Evolutionary conservation across 2,329 filamentous ascomycete species (phyloP).

Genomic region (Alternaria gaisen): DNA sequence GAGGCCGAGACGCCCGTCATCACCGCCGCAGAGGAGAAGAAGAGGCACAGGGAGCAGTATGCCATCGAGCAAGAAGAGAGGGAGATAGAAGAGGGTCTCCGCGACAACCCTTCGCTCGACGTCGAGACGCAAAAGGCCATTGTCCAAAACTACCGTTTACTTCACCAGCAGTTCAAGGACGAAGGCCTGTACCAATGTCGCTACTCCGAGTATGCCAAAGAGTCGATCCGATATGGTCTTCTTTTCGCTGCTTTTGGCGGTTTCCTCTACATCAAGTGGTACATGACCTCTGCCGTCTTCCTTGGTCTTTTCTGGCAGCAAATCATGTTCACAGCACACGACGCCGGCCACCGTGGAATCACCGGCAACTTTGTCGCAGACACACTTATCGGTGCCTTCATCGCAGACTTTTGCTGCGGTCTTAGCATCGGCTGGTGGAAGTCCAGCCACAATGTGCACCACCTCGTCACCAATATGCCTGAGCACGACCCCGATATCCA

Average conservation of each 20-base stretch:
- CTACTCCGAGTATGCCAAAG: conserved; percentile 67
- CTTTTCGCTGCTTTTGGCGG: conserved; percentile 62
- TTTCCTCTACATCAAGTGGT: conserved; percentile 62
- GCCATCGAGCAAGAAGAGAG: conserved; percentile 47
- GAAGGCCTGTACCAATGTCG: conserved; percentile 67
- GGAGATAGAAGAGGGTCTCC: conserved; percentile 49
- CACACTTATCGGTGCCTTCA: conserved; percentile 68
- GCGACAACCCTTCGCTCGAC: conserved; percentile 62
- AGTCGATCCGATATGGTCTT: conserved; percentile 62
- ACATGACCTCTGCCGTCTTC: conserved; percentile 65
- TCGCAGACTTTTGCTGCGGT: conserved; percentile 72
- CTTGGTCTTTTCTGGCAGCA: conserved; percentile 74
- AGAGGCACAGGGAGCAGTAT: conserved; percentile 39
- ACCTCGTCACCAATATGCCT: conserved; percentile 71
- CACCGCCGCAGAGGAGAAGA: conserved; percentile 25
- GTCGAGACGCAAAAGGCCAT: conserved; percentile 64
- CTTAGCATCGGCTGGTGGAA: conserved; percentile 76
- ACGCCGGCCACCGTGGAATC: conserved; percentile 71
- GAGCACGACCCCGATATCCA: conserved; percentile 55
- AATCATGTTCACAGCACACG: conserved; percentile 74
- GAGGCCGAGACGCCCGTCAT: conserved; percentile 14
- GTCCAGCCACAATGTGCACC: conserved; percentile 73
- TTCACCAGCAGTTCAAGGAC: conserved; percentile 65
- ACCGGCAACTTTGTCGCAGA: conserved; percentile 67
- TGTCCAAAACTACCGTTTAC: conserved; percentile 61